Conservation (phyloP, 78 protist species). For the Dictyostelium brefeldianum region DNA sequence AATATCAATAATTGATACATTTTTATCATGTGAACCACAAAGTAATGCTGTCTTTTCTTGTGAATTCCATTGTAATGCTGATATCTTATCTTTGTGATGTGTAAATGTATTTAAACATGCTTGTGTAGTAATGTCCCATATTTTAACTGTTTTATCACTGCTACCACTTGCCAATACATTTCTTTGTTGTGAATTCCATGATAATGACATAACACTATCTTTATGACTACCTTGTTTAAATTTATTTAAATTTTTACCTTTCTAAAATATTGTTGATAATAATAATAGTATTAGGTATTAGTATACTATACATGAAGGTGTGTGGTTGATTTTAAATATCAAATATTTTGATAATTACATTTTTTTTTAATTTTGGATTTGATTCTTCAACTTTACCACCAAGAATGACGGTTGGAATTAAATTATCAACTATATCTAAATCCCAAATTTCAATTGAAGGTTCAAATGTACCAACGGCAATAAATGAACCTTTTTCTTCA, state of each 20-base stretch:
- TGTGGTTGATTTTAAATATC: not conserved
- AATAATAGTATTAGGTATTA: not conserved
- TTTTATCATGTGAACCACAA: constrained; percentile 67
- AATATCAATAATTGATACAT: constrained; percentile 56
- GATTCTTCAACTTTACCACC: constrained; percentile 87
- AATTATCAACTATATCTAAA: constrained; percentile 88
- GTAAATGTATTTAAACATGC: constrained; percentile 70
- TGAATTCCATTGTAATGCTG: constrained; percentile 79
- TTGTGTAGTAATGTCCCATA: constrained; percentile 89
- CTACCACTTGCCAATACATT: constrained; percentile 90
- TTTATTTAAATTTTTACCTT: not conserved
- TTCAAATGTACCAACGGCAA: constrained; percentile 93
- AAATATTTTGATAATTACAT: not conserved
- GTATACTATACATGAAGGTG: too few species aligned
- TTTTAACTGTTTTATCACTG: constrained; percentile 87
- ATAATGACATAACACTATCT: constrained; percentile 74
- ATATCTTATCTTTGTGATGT: constrained; percentile 88
- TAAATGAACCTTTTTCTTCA: constrained; percentile 80
- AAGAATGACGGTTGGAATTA: constrained; percentile 84
- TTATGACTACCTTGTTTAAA: constrained; percentile 34
- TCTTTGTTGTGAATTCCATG: constrained; percentile 83
- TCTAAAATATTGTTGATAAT: not conserved
- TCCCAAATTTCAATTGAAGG: constrained; percentile 93
- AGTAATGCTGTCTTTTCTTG: constrained; percentile 72
- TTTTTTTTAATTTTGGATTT: constrained; percentile 10